Evolutionary conservation across 2,329 filamentous ascomycete genomes (phyloP).

Genomic region (Alternaria gansuensis): DNA sequence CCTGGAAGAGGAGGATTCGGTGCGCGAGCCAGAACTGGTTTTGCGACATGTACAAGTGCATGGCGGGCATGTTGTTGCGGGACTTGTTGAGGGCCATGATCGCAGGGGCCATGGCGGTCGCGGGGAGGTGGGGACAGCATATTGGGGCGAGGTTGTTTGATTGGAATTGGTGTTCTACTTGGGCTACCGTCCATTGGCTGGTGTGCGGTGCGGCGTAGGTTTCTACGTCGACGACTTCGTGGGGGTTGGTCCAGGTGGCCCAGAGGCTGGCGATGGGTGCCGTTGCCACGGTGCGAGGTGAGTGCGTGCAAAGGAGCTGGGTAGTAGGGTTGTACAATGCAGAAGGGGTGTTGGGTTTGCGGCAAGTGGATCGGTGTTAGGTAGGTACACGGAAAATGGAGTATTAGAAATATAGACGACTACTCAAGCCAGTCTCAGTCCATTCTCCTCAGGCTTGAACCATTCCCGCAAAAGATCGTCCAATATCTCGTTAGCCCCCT

Average conservation of each 20-base stretch:
- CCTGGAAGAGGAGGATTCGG: not conserved
- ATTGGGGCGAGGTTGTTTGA: not conserved
- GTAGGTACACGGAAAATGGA: not conserved
- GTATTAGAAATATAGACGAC: not conserved
- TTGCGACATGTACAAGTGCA: not conserved
- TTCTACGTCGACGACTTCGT: slow-evolving; percentile 1
- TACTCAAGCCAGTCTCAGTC: slow-evolving; percentile 42
- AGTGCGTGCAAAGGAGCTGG: not conserved
- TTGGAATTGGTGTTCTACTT: slow-evolving; percentile 1
- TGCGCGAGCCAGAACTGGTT: slow-evolving; percentile 1
- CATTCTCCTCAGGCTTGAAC: slow-evolving; percentile 56
- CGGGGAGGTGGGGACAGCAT: slow-evolving; percentile 9
- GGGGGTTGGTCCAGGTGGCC: slow-evolving; percentile 1
- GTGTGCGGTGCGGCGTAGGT: not conserved
- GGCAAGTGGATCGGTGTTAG: not conserved
- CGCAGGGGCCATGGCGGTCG: not conserved
- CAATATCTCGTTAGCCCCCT: slow-evolving; percentile 57
- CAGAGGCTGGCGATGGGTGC: not conserved
- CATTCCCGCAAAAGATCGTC: slow-evolving; percentile 59
- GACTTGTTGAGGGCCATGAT: slow-evolving; percentile 3
- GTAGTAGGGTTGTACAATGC: not conserved
- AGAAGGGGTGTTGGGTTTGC: not conserved
- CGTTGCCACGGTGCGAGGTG: not conserved
- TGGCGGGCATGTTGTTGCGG: not conserved
- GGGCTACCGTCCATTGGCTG: not conserved